Base-by-base conservation (phyloP, 192 early-diverging fungal genomes). In the Podila clonocystis region DNA sequence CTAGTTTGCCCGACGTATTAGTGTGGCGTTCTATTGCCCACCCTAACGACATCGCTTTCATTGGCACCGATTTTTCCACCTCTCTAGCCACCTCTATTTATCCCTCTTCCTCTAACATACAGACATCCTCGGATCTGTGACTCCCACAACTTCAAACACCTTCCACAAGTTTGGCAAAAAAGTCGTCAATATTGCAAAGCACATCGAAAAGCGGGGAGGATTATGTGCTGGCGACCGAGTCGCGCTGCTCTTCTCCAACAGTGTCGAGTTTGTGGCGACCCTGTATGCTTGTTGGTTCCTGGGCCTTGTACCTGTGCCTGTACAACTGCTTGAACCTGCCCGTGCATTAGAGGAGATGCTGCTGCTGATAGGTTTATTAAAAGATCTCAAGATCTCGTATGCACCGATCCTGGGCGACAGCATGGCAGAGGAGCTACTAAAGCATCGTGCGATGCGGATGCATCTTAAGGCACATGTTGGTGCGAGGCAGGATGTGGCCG, bases 201-300 rank as follows among this genome's bases (percentile, higher is more conserved):
- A 85, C 45, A 75, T 96, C 30, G 82, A 86, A n/a, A 91, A 91
- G 79, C 82, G 86, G 60, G 84, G 90, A 0, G 63, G 63, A 41
- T 78, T 90, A 9, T 80, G 83, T 17, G 60, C 88, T 0, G 87
- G 87, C 5, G 87, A 88, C 38, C 86, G 89, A 48, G 88, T 91
- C 8, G 64, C 95, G 9, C 76, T 95, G n/a, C 74, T 93, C 6
- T 87, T 91, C 26, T 74, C 91, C 9, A 90, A 85, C 55, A 87
- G 93, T 28, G 65, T 91, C 11, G 94, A 95, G 62, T 91, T 91
- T 80, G 78, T 93, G 7, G 74, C 86, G 5, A 86, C 90, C 0
- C 61, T 96, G 9, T 91, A 93, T 75, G 94, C 95, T 20, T 94
- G 92, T 73, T 83, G 95, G 68, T 87, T 91, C 20, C 83, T 94